These are phyloP conservation scores for Neopestalotiopsis clavispora DNA, from an alignment of 2,329 filamentous ascomycete species.

Conservation along the genomic window DNA sequence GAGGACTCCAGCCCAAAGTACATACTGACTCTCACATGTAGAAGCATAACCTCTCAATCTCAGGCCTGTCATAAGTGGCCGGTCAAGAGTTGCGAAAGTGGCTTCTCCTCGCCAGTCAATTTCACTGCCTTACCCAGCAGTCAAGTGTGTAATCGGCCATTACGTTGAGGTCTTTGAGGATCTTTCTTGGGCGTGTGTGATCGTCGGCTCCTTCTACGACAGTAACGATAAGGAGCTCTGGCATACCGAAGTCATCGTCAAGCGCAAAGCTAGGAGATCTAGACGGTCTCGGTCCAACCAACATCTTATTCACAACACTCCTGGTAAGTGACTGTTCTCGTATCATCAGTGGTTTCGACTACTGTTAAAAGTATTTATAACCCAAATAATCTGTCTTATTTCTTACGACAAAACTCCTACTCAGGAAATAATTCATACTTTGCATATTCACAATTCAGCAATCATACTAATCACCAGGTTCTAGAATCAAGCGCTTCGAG, in stretches of 20 bases:
- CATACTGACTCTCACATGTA: not conserved
- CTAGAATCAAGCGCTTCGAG: not conserved
- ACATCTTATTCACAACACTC: constrained; percentile 8
- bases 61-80: constrained; percentile 19
- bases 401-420: not conserved
- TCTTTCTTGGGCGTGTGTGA: constrained; percentile 50
- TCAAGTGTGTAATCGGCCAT: constrained; percentile 51
- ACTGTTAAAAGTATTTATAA: not conserved
- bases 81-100: constrained; percentile 28
- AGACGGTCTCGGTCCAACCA: not conserved
- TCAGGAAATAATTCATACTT: not conserved
- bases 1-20: not conserved
- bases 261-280: constrained; percentile 19
- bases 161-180: constrained; percentile 39
- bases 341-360: not conserved
- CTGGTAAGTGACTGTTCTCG: constrained; percentile 14
- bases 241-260: constrained; percentile 51
- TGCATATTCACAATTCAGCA: not conserved
- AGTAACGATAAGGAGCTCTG: constrained; percentile 44
- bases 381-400: not conserved
- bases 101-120: constrained; percentile 24
- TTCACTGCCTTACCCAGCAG: constrained; percentile 49
- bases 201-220: constrained; percentile 54
- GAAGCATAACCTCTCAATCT: not conserved
- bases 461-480: not conserved